Base-by-base conservation (phyloP, 2,329 filamentous ascomycete genomes). In the Blumeria graminis region DNA sequence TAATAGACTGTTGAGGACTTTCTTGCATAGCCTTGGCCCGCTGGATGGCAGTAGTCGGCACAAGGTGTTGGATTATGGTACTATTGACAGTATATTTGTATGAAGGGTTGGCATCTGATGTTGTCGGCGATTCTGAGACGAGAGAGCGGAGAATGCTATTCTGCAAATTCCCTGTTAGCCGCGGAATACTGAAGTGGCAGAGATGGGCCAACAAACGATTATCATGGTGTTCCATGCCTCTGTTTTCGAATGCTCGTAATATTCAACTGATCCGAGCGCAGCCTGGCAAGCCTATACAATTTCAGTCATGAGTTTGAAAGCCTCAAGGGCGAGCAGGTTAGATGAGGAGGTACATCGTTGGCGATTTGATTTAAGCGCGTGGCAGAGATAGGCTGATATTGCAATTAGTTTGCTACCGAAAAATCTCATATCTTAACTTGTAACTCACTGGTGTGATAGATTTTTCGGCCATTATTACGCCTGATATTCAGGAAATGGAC, bases 51-150 rank as follows among this genome's bases (percentile, higher is more conserved):
- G 78, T 77, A 11, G 78, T 82, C 56, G 82, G 78, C 18, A 83
- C 78, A 36, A 90, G 75, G 72, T 96, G 90, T 74, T 98, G 90
- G 63, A 96, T 93, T 67, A 96, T 95, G 62, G 90, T 96, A 74
- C 86, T 93, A 76, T 94, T 96, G 72, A 94, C 88, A 63, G 88
- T 86, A 72, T 90, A 96, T 71, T 96, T 96, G 78, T 82, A 94
- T 14, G 73, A 70, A 5, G 85, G 82, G 32, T 77, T 72, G 33
- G 74, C 70, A 59, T 74, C 72, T 59, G 74, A 71, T 16, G 78
- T 75, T 16, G 77, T 79, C 6, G 39, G 18, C 55, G 82, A 81
- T 67, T 89, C 84, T 62, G 82, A 81, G 69, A 90, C 86, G 61
- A 90, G 75, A 55, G 80, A 76, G 66, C 84, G 80, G 61, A 92